phyloP scores from a whole-genome alignment of 768 basidiomycete species.

The Ramaria rubella region DNA sequence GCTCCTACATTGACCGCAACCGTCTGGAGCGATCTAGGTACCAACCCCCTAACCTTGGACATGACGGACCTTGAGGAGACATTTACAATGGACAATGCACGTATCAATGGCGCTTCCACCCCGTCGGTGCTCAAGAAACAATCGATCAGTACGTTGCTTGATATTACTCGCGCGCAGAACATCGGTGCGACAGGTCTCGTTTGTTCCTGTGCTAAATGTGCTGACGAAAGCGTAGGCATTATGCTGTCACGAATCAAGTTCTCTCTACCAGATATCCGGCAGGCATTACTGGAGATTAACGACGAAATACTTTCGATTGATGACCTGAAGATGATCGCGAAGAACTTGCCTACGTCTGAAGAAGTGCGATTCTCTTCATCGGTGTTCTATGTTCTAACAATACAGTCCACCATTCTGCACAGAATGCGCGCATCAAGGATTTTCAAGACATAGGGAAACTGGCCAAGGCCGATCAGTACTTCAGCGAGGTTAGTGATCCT shows the following conservation, averaged over 20 bases:
- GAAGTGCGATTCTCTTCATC: constrained; percentile 56
- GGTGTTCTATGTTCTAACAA: too few species aligned
- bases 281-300: constrained; percentile 64
- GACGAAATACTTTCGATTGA: constrained; percentile 66
- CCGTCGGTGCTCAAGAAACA: constrained; percentile 43
- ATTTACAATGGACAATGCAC: constrained; percentile 52
- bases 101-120: constrained; percentile 35
- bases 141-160: constrained; percentile 63
- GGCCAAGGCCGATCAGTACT: constrained; percentile 80
- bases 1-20: constrained; percentile 38
- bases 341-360: constrained; percentile 72
- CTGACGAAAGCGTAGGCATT: constrained; percentile 47
- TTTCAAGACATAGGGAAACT: constrained; percentile 70
- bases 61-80: constrained; percentile 68
- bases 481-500: constrained; percentile 49
- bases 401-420: background rate
- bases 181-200: constrained; percentile 47
- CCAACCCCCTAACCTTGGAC: constrained; percentile 37
- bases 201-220: background rate
- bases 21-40: constrained; percentile 63
- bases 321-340: constrained; percentile 65
- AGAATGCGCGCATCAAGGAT: constrained; percentile 56
- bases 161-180: constrained; percentile 79
- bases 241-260: constrained; percentile 77
- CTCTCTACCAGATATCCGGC: constrained; percentile 56